Conservation (phyloP, 768 basidiomycete genomes). For the Naganishia vaughanmartiniae region DNA sequence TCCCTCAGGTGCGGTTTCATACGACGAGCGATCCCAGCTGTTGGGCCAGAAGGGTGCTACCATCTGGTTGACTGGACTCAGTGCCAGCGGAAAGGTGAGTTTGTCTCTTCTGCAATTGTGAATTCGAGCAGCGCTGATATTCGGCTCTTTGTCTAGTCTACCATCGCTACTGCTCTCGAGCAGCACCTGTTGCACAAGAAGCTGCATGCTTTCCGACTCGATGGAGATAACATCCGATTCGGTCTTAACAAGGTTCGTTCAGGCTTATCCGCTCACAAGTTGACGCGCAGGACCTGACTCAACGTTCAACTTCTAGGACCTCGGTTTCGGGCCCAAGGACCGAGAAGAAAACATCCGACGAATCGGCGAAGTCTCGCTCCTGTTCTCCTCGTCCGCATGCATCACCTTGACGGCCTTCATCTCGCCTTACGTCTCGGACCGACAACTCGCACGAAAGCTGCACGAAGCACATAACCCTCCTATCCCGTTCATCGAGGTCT, state of each 20-base stretch:
- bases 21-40: conserved; percentile 65
- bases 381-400: conserved; percentile 84
- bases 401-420: conserved; percentile 94
- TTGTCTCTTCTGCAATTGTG: neutral
- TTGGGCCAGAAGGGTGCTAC: conserved; percentile 82
- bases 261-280: too few species aligned
- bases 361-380: conserved; percentile 93
- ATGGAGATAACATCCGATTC: conserved; percentile 86
- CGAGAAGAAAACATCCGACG: conserved; percentile 80
- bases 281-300: neutral
- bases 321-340: conserved; percentile 87
- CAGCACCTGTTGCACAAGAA: conserved; percentile 84
- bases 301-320: conserved; percentile 56
- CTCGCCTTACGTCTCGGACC: conserved; percentile 90
- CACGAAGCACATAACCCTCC: conserved; percentile 63
- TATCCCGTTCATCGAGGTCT: conserved; percentile 89
- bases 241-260: conserved; percentile 74
- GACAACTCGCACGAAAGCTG: conserved; percentile 73
- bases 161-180: conserved; percentile 93
- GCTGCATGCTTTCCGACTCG: conserved; percentile 84
- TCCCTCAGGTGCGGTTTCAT: conserved; percentile 65
- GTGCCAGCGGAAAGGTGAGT: conserved; percentile 87
- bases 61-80: conserved; percentile 94
- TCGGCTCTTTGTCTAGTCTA: conserved; percentile 63
- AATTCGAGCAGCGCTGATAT: too few species aligned